These are phyloP conservation scores for Toxicodendron radicans DNA, from an alignment of 345 rosid genomes.

Conservation along the genomic window DNA sequence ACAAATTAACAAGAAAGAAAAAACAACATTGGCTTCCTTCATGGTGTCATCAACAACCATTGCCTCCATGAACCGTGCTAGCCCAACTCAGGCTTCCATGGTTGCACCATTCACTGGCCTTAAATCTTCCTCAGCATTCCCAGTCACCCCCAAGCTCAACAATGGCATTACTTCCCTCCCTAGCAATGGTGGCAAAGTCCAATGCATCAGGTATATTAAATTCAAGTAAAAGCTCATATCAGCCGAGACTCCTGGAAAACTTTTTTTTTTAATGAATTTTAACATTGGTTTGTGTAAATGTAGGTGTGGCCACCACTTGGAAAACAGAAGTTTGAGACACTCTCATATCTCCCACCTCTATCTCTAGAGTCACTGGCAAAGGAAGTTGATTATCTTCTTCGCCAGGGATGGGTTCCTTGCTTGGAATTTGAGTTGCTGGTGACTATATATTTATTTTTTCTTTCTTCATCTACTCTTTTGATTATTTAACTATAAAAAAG, in stretches of 20 bases:
- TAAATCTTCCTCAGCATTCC: slow-evolving; percentile 33
- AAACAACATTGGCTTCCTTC: slow-evolving; percentile 4
- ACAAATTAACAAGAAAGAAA: not conserved
- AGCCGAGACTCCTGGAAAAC: not conserved
- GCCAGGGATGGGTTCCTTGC: slow-evolving; percentile 59
- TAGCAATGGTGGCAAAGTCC: slow-evolving; percentile 38
- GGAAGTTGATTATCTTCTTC: slow-evolving; percentile 59
- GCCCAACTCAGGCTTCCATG: slow-evolving; percentile 30
- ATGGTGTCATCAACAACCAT: slow-evolving; percentile 30
- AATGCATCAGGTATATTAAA: slow-evolving; percentile 31
- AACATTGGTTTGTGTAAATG: not conserved
- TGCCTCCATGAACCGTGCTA: slow-evolving; percentile 25
- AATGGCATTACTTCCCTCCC: slow-evolving; percentile 32
- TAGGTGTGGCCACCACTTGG: slow-evolving; percentile 38
- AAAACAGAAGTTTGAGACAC: slow-evolving; percentile 37
- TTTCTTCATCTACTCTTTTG: too few species aligned
- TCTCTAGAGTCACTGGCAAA: slow-evolving; percentile 14
- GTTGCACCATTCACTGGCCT: slow-evolving; percentile 45
- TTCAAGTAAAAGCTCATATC: too few species aligned
- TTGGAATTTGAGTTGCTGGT: slow-evolving; percentile 57
- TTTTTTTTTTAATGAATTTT: too few species aligned
- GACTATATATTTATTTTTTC: not conserved
- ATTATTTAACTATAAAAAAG: too few species aligned
- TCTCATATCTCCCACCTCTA: slow-evolving; percentile 48
- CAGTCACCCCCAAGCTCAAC: slow-evolving; percentile 30